phyloP scores from a whole-genome alignment of 441 rosid genomes.

The Populus hybrid region DNA sequence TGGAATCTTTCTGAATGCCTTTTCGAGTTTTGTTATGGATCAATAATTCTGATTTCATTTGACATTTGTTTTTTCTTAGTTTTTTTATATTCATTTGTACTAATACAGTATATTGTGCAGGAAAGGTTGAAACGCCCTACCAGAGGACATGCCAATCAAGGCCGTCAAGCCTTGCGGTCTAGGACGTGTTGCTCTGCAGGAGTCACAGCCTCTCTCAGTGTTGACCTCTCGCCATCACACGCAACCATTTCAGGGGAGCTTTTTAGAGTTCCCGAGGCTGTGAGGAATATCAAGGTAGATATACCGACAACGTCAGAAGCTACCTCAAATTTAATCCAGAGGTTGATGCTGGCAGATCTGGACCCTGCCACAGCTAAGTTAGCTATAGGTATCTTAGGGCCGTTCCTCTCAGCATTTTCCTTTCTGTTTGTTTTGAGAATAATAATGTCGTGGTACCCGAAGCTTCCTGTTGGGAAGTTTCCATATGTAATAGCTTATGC shows the following conservation, averaged over 20 bases:
- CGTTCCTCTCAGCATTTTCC: constrained; percentile 64
- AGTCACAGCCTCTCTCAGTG: constrained; percentile 11
- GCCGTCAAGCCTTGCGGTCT: constrained; percentile 6
- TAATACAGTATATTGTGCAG: constrained; percentile 17
- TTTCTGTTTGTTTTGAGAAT: constrained; percentile 75
- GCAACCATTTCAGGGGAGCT: constrained; percentile 11
- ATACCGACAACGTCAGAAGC: constrained; percentile 9
- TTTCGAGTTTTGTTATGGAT: neutral
- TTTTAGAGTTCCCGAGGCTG: neutral
- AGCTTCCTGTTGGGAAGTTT: constrained; percentile 78
- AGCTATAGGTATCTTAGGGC: constrained; percentile 67
- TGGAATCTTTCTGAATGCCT: neutral
- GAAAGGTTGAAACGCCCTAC: constrained; percentile 22
- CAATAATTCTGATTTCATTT: neutral
- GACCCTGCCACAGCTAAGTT: constrained; percentile 79
- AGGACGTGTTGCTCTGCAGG: constrained; percentile 18
- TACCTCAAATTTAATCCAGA: constrained; percentile 20
- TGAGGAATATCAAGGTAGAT: constrained; percentile 10
- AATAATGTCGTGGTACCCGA: constrained; percentile 98
- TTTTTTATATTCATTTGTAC: neutral
- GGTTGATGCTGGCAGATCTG: constrained; percentile 49
- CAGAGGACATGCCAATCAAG: constrained; percentile 7
- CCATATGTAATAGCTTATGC: constrained; percentile 88
- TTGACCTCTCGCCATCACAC: constrained; percentile 12
- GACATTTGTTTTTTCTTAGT: neutral